Evolutionary conservation across 495 filamentous ascomycete species (phyloP).

Genomic region (Schizothecium vesticola): DNA sequence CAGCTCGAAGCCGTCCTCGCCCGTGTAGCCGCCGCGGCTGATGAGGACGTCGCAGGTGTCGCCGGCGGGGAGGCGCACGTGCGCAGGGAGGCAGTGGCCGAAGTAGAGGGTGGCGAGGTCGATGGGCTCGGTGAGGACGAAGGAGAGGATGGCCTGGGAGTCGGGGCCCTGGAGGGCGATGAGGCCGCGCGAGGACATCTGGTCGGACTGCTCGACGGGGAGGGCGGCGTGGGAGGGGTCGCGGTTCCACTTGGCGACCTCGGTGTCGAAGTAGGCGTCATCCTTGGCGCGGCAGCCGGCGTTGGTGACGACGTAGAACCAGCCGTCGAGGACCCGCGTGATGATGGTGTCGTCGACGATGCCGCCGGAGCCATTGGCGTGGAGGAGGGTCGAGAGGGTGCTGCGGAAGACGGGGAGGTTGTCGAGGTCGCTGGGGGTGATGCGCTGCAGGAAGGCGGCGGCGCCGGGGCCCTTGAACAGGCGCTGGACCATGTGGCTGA

Average conservation of each 20-base stretch:
- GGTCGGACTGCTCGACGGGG: slow-evolving; percentile 47
- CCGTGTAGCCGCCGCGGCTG: slow-evolving; percentile 88
- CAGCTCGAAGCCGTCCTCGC: slow-evolving; percentile 98
- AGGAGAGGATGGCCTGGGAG: slow-evolving; percentile 56
- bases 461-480: slow-evolving; percentile 72
- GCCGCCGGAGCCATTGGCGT: slow-evolving; percentile 66
- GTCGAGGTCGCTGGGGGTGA: slow-evolving; percentile 68
- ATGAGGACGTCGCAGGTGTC: slow-evolving; percentile 59
- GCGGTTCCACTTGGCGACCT: slow-evolving; percentile 58
- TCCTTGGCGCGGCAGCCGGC: slow-evolving; percentile 90
- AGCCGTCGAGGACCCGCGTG: slow-evolving; percentile 60
- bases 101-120: slow-evolving; percentile 73
- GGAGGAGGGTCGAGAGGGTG: slow-evolving; percentile 76
- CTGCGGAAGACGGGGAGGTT: slow-evolving; percentile 45
- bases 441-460: slow-evolving; percentile 64
- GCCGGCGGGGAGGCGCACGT: slow-evolving; percentile 36
- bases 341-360: slow-evolving; percentile 93
- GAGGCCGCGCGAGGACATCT: slow-evolving; percentile 64
- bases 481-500: slow-evolving; percentile 69
- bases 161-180: slow-evolving; percentile 86
- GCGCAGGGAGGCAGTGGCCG: slow-evolving; percentile 59
- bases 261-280: slow-evolving; percentile 59
- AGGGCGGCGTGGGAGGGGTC: slow-evolving; percentile 50
- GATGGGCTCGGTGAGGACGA: slow-evolving; percentile 45
- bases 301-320: slow-evolving; percentile 93